Conservation (phyloP, 1,284 basidiomycete genomes). For the Pyrrhoderma noxium region DNA sequence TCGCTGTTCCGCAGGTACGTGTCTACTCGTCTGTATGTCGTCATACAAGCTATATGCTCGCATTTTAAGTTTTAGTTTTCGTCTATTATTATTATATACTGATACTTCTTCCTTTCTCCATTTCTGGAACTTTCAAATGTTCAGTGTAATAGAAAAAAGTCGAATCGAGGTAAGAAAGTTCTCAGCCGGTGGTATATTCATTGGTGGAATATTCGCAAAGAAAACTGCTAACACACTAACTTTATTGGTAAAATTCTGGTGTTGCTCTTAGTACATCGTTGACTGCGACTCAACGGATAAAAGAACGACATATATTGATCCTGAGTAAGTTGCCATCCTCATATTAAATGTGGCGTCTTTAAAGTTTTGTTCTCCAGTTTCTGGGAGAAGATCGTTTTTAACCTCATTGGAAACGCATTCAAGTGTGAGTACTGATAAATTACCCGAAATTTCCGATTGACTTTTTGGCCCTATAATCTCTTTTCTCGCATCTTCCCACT, state of each 20-base stretch:
- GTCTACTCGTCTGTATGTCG: no score
- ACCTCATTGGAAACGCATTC: slow-evolving; percentile 28
- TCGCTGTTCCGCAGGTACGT: slow-evolving; percentile 25
- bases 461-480: background rate
- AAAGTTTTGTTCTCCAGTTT: slow-evolving; percentile 17
- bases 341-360: background rate
- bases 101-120: no score
- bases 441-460: no score
- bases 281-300: slow-evolving; percentile 20
- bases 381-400: slow-evolving; percentile 30
- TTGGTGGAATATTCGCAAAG: background rate
- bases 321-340: slow-evolving; percentile 19
- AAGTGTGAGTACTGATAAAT: slow-evolving; percentile 22
- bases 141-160: slow-evolving; percentile 26
- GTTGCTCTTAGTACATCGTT: slow-evolving; percentile 19
- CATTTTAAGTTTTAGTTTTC: no score
- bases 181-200: background rate
- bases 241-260: no score
- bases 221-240: background rate
- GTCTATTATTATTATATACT: no score
- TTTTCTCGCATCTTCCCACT: background rate
- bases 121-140: no score
- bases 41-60: no score
- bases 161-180: slow-evolving; percentile 21
- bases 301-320: slow-evolving; percentile 24